Evolutionary conservation across 2,329 filamentous ascomycete species (phyloP), one percentile per base, ranked within the genome.

Genomic region (Sclerotinia spermophila): DNA sequence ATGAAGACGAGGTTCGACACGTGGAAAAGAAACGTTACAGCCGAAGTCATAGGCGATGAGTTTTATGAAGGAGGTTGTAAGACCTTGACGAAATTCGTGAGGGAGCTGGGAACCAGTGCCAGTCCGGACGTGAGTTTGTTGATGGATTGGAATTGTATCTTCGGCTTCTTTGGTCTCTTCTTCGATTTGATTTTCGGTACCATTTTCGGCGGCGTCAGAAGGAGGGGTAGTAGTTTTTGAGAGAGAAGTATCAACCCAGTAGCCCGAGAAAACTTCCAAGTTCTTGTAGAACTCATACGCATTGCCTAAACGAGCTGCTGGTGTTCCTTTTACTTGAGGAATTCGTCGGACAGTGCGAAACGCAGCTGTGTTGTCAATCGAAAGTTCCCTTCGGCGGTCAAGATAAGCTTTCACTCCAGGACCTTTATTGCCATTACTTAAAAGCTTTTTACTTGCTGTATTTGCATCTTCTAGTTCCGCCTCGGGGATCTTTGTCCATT

Each of bases 251-350:
- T 90, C 88, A 44, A 89, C 86, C 88, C 88, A 90, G 75, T 84
- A 90, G 0, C 82, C 76, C 2, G 87, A 86, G 76, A 89, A 84
- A 38, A 83, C 78, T 75, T 90, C 88, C 30, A 90, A 81, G 74
- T 87, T 86, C 67, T 86, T 86, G 80, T 86, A 90, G 79, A 90
- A 90, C 78, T 90, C 88, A 75, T 89, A 90, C 7, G 86, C 84
- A 74, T 89, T 89, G 21, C 88, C 88, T 11, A 90, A 79, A 10
- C 87, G 85, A 42, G 84, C 83, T 48, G 85, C 82, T 60, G 83
- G 80, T 75, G 85, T 84, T 55, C 87, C 88, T 55, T 83, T 83
- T 45, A 83, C 83, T 0, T 86, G 81, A 8, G 84, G 82, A n/a
- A 89, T 81, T 59, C 88, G 84, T 35, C 87, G 85, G 69, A 90